phyloP scores from a whole-genome alignment of 2,329 filamentous ascomycete species.

The Xylariaceae sp. region DNA sequence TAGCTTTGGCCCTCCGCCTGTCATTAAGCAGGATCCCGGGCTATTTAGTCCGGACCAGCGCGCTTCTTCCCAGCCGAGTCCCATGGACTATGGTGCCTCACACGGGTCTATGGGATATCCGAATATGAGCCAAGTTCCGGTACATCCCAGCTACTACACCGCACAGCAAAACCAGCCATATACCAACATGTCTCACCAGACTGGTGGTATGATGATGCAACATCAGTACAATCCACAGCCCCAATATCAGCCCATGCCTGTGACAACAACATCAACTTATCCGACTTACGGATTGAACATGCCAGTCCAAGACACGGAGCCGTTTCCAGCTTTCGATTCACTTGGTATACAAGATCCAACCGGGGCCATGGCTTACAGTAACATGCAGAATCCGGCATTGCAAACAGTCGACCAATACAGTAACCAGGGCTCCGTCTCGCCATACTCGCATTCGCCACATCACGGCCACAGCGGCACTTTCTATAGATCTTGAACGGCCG shows the following conservation, averaged over 20 bases:
- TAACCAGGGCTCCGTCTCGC: conserved; percentile 37
- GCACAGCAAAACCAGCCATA: conserved; percentile 12
- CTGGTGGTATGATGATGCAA: background rate
- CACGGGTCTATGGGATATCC: conserved; percentile 13
- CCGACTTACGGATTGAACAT: conserved; percentile 27
- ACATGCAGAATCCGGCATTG: conserved; percentile 26
- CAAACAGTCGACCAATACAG: conserved; percentile 32
- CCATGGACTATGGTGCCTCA: conserved; percentile 15
- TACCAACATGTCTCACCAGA: conserved; percentile 7
- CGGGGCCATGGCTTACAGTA: conserved; percentile 28
- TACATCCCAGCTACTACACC: conserved; percentile 20
- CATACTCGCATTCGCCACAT: conserved; percentile 38
- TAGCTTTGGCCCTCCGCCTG: conserved; percentile 26
- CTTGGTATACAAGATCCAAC: conserved; percentile 34
- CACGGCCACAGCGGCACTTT: conserved; percentile 30
- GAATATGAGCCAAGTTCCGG: conserved; percentile 11
- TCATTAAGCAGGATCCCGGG: conserved; percentile 27
- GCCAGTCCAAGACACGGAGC: conserved; percentile 26
- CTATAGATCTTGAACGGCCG: conserved; percentile 23
- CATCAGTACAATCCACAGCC: conserved; percentile 13
- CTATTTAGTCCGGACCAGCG: conserved; percentile 16
- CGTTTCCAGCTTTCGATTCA: conserved; percentile 33
- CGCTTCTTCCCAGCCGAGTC: conserved; percentile 10
- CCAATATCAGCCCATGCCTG: conserved; percentile 27
- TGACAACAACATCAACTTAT: conserved; percentile 24